Evolutionary conservation across 345 rosid species (phyloP).

Genomic region (Gossypium arboreum): DNA sequence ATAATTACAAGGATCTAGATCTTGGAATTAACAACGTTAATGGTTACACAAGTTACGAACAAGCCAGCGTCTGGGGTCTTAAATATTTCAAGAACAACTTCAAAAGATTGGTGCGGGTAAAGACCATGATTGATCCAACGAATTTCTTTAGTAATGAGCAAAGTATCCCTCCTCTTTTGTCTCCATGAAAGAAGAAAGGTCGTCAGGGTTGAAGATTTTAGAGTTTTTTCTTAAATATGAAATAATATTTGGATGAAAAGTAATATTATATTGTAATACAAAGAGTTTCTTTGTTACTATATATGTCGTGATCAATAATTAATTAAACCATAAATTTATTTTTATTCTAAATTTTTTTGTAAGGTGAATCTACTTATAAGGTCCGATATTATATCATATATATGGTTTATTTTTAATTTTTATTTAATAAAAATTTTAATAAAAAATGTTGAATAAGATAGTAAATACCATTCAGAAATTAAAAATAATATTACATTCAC

Average conservation of each 20-base stretch:
- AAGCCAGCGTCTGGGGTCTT: conserved; percentile 32
- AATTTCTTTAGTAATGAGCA: conserved; percentile 49
- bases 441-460: too few species aligned
- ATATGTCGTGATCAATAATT: background rate
- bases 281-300: background rate
- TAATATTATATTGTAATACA: background rate
- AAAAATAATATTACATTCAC: too few species aligned
- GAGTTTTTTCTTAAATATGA: background rate
- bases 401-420: too few species aligned
- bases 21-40: conserved; percentile 36
- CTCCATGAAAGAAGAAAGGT: background rate
- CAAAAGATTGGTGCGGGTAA: conserved; percentile 39
- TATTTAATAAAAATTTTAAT: too few species aligned
- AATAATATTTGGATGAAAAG: background rate
- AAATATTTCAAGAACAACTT: conserved; percentile 37
- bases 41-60: conserved; percentile 21
- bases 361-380: too few species aligned
- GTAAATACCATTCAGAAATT: too few species aligned
- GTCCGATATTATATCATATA: too few species aligned
- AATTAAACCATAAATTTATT: too few species aligned
- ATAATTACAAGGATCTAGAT: conserved; percentile 58
- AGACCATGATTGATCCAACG: conserved; percentile 22
- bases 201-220: background rate
- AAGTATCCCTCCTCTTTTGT: conserved; percentile 41
- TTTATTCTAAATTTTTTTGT: too few species aligned